phyloP scores from a whole-genome alignment of 1,139 yeast genomes.

The Casaregolazyma suthepensis region DNA sequence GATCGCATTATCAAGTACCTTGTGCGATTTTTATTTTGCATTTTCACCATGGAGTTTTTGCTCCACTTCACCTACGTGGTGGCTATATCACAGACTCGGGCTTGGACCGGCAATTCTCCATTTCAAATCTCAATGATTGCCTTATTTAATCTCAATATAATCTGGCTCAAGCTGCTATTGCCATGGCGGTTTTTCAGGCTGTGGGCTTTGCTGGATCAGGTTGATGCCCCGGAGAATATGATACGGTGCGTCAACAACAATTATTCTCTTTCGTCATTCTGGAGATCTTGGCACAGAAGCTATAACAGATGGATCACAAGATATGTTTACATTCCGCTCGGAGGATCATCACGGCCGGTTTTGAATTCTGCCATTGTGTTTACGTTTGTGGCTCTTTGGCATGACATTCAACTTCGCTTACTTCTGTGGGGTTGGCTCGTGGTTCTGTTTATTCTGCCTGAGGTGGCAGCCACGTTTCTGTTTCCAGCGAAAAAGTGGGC shows the following conservation, averaged over 20 bases:
- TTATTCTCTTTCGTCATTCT: conserved; percentile 84
- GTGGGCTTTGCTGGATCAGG: conserved; percentile 87
- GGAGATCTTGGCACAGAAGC: conserved; percentile 99
- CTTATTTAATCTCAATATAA: conserved; percentile 76
- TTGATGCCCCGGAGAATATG: conserved; percentile 98
- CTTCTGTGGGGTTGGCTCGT: conserved; percentile 95
- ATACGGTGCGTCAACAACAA: conserved; percentile 92
- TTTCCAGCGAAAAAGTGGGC: conserved; percentile 32
- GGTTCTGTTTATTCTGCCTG: conserved; percentile 85
- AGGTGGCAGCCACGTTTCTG: conserved; percentile 53
- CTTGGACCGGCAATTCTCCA: conserved; percentile 88
- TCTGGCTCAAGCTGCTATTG: conserved; percentile 83
- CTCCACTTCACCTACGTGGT: conserved; percentile 88
- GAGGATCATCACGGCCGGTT: conserved; percentile 65
- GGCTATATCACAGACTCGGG: conserved; percentile 81
- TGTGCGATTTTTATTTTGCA: conserved; percentile 60
- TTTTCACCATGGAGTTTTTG: conserved; percentile 80
- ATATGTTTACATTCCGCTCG: conserved; percentile 77
- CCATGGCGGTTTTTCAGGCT: conserved; percentile 96
- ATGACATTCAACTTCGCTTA: conserved; percentile 82
- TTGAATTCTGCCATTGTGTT: conserved; percentile 81
- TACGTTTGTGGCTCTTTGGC: conserved; percentile 97
- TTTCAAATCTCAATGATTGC: conserved; percentile 95
- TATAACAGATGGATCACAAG: conserved; percentile 85
- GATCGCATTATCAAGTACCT: conserved; percentile 58